Evolutionary conservation across 2,329 filamentous ascomycete genomes (phyloP), one percentile per base, ranked within the genome.

Genomic region (Ophiostoma piceae): DNA sequence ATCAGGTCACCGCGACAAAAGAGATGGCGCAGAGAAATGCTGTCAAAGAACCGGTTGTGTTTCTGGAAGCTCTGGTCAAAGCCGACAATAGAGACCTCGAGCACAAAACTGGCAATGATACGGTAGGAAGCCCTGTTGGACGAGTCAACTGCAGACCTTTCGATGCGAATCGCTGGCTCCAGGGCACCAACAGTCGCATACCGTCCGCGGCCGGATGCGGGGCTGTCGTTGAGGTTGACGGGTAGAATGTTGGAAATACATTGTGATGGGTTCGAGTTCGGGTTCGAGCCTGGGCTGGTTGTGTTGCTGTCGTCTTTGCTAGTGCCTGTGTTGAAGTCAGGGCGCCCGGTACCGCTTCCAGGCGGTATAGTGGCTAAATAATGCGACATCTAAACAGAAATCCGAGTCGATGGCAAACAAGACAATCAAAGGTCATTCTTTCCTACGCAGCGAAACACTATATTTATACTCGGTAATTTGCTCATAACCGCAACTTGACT

Each of bases 11-110:
- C 74, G 41, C 68, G 72, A 22, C 70, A 71, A 47, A 74, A 74
- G 37, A 75, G 72, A 16, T 74, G 73, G 12, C 73, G 74, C 35
- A 74, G 70, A 1, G 71, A 72, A 57, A 75, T 67, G 1, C 74
- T 73, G 65, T 74, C 74, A 62, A 75, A 75, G n/a, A 75, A 74
- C 8, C 74, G 72, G 64, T 73, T 73, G 67, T 75, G 69, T 67
- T 71, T 69, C 54, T 73, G 70, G 39, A 73, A 70, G 57, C 72
- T 66, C 64, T 72, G 69, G 14, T 71, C 71, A 16, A 71, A 71
- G 19, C 69, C 71, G 16, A 74, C 73, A 47, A 75, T 74, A 60
- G 70, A 54, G n/a, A 74, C 71, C 65, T 75, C 74, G 22, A 75
- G 71, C 19, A 72, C 69, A 51, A 74, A 74, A n/a, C 67, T 71